These are phyloP conservation scores for Cucumis cinereus DNA, from an alignment of 306 rosid genomes.

Conservation along the genomic window DNA sequence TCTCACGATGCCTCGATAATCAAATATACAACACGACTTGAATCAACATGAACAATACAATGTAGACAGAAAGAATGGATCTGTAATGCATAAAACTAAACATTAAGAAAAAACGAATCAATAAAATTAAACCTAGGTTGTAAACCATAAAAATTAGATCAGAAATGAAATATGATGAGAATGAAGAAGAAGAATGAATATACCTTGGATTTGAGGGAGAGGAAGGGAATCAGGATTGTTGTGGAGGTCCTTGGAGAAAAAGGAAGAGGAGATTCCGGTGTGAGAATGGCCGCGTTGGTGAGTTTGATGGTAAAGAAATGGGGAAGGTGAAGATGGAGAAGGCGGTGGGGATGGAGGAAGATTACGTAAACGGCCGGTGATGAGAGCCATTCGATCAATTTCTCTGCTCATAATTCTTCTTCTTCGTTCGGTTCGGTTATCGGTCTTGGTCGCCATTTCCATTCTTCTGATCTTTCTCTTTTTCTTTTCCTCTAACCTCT, in stretches of 20 bases:
- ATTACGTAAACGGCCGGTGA: slow-evolving; percentile 33
- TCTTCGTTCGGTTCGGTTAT: slow-evolving; percentile 35
- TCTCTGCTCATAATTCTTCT: slow-evolving; percentile 42
- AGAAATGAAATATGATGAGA: neutral
- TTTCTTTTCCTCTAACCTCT: neutral
- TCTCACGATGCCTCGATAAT: neutral
- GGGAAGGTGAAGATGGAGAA: neutral
- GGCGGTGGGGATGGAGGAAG: slow-evolving; percentile 32
- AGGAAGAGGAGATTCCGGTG: neutral
- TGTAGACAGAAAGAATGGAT: neutral
- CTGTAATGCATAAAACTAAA: neutral
- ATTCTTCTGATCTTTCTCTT: neutral
- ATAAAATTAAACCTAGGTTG: neutral
- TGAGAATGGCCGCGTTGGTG: slow-evolving; percentile 6
- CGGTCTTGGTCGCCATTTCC: slow-evolving; percentile 28
- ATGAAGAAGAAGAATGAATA: neutral
- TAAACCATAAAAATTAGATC: neutral
- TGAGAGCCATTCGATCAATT: slow-evolving; percentile 55
- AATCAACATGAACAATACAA: neutral
- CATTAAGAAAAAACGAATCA: neutral
- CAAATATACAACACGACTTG: neutral
- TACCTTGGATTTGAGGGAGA: neutral
- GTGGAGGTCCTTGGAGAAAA: neutral
- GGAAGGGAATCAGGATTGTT: neutral
- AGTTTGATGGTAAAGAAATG: neutral